Percentiles rank a stretch among this genome's conserved stretches.
Evolutionary conservation across 257 asterid genomes (phyloP).

Genomic region (Agastache rugosa): DNA sequence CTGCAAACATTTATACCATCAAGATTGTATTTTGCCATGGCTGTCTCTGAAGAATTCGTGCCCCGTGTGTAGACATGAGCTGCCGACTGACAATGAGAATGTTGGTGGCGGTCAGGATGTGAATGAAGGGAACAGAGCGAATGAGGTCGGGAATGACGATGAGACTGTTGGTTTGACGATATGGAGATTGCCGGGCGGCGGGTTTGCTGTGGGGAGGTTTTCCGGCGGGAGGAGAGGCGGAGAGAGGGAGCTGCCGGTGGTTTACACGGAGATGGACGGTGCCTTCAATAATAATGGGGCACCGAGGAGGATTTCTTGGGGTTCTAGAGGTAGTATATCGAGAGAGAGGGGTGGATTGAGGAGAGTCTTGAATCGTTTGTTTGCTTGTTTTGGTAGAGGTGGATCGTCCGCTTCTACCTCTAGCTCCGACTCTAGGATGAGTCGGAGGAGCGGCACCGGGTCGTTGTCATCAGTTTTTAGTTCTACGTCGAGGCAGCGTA

Average conservation of each 20-base stretch:
- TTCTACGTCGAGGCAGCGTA: conserved; percentile 55
- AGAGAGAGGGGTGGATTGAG: conserved; percentile 68
- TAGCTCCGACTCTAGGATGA: conserved; percentile 62
- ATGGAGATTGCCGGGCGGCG: conserved; percentile 95
- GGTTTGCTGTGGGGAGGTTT: conserved; percentile 93
- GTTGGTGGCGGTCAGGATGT: conserved; percentile 31
- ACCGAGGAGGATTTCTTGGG: conserved; percentile 82
- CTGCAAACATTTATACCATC: conserved; percentile 85
- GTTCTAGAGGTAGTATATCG: conserved; percentile 64
- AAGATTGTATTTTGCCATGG: conserved; percentile 88
- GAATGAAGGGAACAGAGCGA: conserved; percentile 43
- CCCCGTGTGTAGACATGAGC: conserved; percentile 82
- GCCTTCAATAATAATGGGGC: conserved; percentile 73
- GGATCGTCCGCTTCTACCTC: conserved; percentile 52
- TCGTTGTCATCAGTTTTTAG: conserved; percentile 56
- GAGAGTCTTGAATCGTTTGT: conserved; percentile 56
- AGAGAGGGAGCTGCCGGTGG: conserved; percentile 88
- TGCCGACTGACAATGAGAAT: conserved; percentile 59
- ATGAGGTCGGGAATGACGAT: conserved; percentile 53
- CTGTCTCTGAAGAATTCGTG: conserved; percentile 78
- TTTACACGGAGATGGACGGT: conserved; percentile 91
- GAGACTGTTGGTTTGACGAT: conserved; percentile 83
- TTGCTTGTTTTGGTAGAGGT: conserved; percentile 75
- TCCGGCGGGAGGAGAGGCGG: conserved; percentile 85
- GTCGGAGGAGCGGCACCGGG: conserved; percentile 51